Conservation (phyloP, 2,329 filamentous ascomycete genomes). For the Pochonia chlamydosporia region DNA sequence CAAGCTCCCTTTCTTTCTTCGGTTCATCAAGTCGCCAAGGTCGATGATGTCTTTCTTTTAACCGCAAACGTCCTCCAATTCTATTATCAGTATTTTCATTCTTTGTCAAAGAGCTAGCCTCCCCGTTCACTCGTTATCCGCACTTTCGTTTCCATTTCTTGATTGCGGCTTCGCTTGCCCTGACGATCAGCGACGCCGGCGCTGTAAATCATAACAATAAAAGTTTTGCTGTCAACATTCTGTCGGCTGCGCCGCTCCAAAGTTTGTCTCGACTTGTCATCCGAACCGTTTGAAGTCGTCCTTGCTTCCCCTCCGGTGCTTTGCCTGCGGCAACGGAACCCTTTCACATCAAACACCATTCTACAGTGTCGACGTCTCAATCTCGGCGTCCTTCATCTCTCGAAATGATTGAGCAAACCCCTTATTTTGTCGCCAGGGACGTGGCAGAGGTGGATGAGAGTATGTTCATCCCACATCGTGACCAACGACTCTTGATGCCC, state of each 20-base stretch:
- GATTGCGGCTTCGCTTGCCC: neutral
- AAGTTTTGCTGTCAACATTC: neutral
- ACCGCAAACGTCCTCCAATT: constrained; percentile 11
- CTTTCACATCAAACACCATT: neutral
- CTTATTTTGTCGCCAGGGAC: constrained; percentile 16
- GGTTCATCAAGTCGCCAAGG: constrained; percentile 10
- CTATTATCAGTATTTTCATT: constrained; percentile 9
- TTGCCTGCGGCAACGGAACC: too few species aligned
- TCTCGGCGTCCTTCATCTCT: constrained; percentile 7
- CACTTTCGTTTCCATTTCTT: neutral
- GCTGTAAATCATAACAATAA: neutral
- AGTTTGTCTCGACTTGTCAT: too few species aligned
- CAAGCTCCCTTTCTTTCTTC: constrained; percentile 16
- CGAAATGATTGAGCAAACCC: constrained; percentile 10
- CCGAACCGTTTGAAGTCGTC: neutral
- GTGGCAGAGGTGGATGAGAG: constrained; percentile 24
- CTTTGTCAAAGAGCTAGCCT: constrained; percentile 15
- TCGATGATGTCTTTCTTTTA: constrained; percentile 31
- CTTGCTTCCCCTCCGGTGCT: too few species aligned
- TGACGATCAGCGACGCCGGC: neutral
- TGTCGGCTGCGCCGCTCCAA: neutral
- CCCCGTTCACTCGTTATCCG: constrained; percentile 18
- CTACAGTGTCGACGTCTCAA: constrained; percentile 2
- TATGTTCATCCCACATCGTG: constrained; percentile 14
- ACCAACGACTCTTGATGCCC: neutral